Conservation (phyloP, 768 basidiomycete genomes). For the Royoungia palumana region DNA sequence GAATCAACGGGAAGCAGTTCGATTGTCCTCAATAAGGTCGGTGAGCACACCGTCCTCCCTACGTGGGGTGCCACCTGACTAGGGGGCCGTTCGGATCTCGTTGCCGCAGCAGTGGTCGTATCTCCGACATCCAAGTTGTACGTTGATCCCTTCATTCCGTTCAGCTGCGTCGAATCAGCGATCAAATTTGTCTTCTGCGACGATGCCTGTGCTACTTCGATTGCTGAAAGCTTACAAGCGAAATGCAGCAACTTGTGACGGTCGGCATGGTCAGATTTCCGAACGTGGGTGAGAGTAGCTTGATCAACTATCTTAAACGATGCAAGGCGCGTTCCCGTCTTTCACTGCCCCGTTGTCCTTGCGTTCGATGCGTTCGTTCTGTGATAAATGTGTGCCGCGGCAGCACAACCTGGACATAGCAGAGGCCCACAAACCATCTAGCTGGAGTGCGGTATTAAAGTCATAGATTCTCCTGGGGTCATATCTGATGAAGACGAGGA, state of each 20-base stretch:
- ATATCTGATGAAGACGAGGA: slow-evolving; percentile 82
- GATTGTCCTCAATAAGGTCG: slow-evolving; percentile 96
- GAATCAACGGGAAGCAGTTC: slow-evolving; percentile 90
- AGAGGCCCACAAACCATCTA: slow-evolving; percentile 90
- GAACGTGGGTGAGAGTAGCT: slow-evolving; percentile 93
- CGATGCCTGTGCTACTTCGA: too few relatives aligned
- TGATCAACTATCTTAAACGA: slow-evolving; percentile 90
- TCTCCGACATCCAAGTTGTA: slow-evolving; percentile 84
- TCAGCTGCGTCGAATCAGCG: slow-evolving; percentile 74
- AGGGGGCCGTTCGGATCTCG: slow-evolving; percentile 57
- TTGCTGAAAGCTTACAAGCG: too few relatives aligned
- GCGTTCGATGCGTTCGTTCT: neutral
- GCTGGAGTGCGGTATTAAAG: slow-evolving; percentile 84
- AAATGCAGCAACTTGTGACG: too few relatives aligned
- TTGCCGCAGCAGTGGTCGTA: slow-evolving; percentile 86
- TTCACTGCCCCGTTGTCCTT: neutral
- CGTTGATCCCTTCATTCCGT: slow-evolving; percentile 90
- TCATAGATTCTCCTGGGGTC: slow-evolving; percentile 97
- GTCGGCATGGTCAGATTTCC: too few relatives aligned
- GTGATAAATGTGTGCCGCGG: slow-evolving; percentile 84
- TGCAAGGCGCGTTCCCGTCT: slow-evolving; percentile 51
- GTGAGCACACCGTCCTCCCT: slow-evolving; percentile 40
- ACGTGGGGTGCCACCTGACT: neutral
- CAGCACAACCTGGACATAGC: slow-evolving; percentile 92
- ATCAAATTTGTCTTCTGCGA: slow-evolving; percentile 67